Percentiles rank a stretch among this genome's conserved stretches.
phyloP scores from a whole-genome alignment of 2,329 filamentous ascomycete species.

The Alternaria ventricosa region DNA sequence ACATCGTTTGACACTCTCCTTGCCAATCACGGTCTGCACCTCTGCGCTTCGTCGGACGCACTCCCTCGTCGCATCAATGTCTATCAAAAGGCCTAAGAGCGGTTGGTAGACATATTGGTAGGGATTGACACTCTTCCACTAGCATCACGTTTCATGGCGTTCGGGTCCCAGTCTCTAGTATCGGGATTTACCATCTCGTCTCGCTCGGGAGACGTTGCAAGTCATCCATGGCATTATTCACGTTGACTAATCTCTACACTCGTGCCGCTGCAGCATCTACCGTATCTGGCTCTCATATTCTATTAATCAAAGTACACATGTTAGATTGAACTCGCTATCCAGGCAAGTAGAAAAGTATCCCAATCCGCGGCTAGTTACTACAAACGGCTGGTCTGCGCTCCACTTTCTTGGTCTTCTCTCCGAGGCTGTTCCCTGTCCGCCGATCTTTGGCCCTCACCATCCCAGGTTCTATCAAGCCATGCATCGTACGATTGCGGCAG shows the following conservation, averaged over 20 bases:
- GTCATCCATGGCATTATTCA: slow-evolving; percentile 3
- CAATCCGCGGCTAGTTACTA: slow-evolving; percentile 1
- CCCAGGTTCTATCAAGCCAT: slow-evolving; percentile 16
- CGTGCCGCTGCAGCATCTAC: neutral
- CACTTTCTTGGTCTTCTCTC: slow-evolving; percentile 5
- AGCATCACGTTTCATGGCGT: slow-evolving; percentile 12
- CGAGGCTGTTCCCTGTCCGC: slow-evolving; percentile 8
- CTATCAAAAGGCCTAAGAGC: slow-evolving; percentile 38
- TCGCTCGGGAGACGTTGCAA: slow-evolving; percentile 3
- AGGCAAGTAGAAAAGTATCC: neutral
- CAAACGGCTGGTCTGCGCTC: slow-evolving; percentile 2
- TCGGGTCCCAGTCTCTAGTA: slow-evolving; percentile 16
- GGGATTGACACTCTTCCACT: neutral
- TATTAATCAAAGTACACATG: neutral
- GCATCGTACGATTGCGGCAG: slow-evolving; percentile 12
- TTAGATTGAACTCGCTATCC: neutral
- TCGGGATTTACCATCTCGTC: slow-evolving; percentile 10
- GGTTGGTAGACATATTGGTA: slow-evolving; percentile 6
- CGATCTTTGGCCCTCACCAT: slow-evolving; percentile 15
- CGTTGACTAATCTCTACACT: neutral
- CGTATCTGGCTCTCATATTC: neutral
- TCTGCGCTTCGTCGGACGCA: slow-evolving; percentile 37
- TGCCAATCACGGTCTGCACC: slow-evolving; percentile 31
- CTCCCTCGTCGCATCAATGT: slow-evolving; percentile 44
- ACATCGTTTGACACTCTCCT: slow-evolving; percentile 42